These are phyloP conservation scores for Quercus ilex DNA, from an alignment of 306 rosid genomes.

Conservation along the genomic window DNA sequence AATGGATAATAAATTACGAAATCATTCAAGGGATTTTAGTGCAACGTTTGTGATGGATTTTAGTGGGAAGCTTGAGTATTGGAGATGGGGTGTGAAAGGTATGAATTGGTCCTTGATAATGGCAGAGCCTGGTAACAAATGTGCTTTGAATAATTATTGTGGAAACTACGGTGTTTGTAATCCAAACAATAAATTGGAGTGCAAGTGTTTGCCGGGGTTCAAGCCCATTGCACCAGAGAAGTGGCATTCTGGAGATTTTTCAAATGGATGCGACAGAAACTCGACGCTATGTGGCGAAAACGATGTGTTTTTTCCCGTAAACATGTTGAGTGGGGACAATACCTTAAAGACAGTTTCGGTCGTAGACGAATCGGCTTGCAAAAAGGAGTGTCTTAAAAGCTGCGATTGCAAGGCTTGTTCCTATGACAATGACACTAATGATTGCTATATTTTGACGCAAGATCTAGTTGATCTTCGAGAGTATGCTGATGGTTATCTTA, in stretches of 20 bases:
- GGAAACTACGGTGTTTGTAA: too few relatives aligned
- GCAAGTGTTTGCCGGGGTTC: slow-evolving; percentile 12
- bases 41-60: too few relatives aligned
- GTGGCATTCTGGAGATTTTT: neutral
- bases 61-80: too few relatives aligned
- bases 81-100: too few relatives aligned
- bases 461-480: slow-evolving; percentile 22
- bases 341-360: accelerated
- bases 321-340: neutral
- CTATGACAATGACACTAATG: too few relatives aligned
- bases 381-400: neutral
- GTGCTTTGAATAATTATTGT: accelerated
- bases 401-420: slow-evolving; percentile 30
- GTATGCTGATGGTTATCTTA: neutral
- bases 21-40: too few relatives aligned
- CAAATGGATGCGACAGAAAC: neutral
- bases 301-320: slow-evolving; percentile 8
- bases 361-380: slow-evolving; percentile 20
- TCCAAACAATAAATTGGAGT: too few relatives aligned
- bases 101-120: too few relatives aligned
- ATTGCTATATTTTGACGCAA: slow-evolving; percentile 4
- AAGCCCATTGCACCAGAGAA: too few relatives aligned
- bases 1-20: accelerated
- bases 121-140: too few relatives aligned
- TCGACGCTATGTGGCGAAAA: accelerated